phyloP scores from a whole-genome alignment of 495 filamentous ascomycete genomes.

The Penicillium samsonianum region DNA sequence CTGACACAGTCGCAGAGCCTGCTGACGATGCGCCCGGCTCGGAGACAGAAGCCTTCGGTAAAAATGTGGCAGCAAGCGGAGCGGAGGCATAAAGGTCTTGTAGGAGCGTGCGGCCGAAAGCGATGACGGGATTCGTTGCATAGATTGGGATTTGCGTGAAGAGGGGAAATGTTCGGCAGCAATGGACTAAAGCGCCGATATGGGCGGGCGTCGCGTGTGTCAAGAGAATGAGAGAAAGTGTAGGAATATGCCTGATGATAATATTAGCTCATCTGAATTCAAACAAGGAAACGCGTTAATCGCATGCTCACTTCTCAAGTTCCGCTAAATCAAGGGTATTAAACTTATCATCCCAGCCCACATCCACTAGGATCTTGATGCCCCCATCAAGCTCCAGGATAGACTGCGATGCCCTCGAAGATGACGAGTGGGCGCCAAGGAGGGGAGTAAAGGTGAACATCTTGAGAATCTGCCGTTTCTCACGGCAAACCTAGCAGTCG shows the following conservation, averaged over 20 bases:
- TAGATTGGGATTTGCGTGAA: slow-evolving; percentile 96
- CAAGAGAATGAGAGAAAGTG: slow-evolving; percentile 89
- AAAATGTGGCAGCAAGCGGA: slow-evolving; percentile 78
- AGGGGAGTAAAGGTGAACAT: slow-evolving; percentile 98
- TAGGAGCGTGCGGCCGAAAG: slow-evolving; percentile 84
- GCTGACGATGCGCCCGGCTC: slow-evolving; percentile 60
- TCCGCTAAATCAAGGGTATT: slow-evolving; percentile 76
- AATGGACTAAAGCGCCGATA: slow-evolving; percentile 91
- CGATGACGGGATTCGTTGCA: slow-evolving; percentile 89
- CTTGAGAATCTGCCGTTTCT: slow-evolving; percentile 21
- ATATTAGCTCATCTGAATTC: slow-evolving; percentile 14
- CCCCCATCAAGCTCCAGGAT: slow-evolving; percentile 95
- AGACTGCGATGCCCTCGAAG: slow-evolving; percentile 86
- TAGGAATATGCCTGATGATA: slow-evolving; percentile 75
- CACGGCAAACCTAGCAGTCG: slow-evolving; percentile 1
- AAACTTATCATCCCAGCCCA: slow-evolving; percentile 94
- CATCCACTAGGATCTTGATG: slow-evolving; percentile 90
- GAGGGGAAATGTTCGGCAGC: slow-evolving; percentile 91
- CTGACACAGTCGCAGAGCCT: slow-evolving; percentile 33
- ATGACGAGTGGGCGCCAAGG: slow-evolving; percentile 79
- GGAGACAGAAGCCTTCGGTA: slow-evolving; percentile 66
- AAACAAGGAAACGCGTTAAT: background rate
- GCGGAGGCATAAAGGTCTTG: slow-evolving; percentile 93
- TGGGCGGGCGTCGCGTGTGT: slow-evolving; percentile 91
- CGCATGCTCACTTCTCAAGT: slow-evolving; percentile 74